Conservation (phyloP, 2,329 filamentous ascomycete genomes). For the Zymoseptoria tritici region DNA sequence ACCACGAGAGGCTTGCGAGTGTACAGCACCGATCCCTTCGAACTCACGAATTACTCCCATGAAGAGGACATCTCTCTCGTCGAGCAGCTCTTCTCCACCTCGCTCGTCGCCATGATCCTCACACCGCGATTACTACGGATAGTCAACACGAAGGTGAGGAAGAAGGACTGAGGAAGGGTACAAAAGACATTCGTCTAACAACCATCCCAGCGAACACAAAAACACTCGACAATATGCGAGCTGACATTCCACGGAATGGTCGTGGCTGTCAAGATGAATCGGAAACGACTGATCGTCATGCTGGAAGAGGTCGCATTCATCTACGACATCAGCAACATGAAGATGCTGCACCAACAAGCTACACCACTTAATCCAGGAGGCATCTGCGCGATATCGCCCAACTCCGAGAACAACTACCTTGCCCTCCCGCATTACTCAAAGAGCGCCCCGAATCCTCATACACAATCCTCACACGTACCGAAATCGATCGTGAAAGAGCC, state of each 20-base stretch:
- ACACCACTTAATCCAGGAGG: conserved; percentile 86
- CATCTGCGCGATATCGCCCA: conserved; percentile 85
- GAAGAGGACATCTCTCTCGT: conserved; percentile 86
- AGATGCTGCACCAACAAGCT: conserved; percentile 80
- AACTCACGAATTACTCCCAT: conserved; percentile 87
- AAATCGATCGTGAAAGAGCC: conserved; percentile 60
- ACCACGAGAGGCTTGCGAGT: conserved; percentile 92
- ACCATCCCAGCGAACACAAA: conserved; percentile 34
- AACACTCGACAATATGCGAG: conserved; percentile 87
- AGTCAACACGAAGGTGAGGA: conserved; percentile 84
- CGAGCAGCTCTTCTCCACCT: conserved; percentile 98
- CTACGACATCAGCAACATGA: conserved; percentile 99
- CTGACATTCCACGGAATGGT: conserved; percentile 97
- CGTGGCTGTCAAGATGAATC: conserved; percentile 84
- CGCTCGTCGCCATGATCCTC: conserved; percentile 84
- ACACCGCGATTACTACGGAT: conserved; percentile 90
- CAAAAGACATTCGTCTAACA: conserved; percentile 11
- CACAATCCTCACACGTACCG: conserved; percentile 72
- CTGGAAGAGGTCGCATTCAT: conserved; percentile 95
- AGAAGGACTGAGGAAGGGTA: not conserved
- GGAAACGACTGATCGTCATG: conserved; percentile 87
- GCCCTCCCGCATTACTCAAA: conserved; percentile 81
- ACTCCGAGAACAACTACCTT: conserved; percentile 91
- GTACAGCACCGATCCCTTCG: conserved; percentile 93
- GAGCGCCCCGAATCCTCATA: conserved; percentile 24